These are phyloP conservation scores for Sclerotinia spermophila DNA, from an alignment of 2,329 filamentous ascomycete genomes.

Conservation along the genomic window DNA sequence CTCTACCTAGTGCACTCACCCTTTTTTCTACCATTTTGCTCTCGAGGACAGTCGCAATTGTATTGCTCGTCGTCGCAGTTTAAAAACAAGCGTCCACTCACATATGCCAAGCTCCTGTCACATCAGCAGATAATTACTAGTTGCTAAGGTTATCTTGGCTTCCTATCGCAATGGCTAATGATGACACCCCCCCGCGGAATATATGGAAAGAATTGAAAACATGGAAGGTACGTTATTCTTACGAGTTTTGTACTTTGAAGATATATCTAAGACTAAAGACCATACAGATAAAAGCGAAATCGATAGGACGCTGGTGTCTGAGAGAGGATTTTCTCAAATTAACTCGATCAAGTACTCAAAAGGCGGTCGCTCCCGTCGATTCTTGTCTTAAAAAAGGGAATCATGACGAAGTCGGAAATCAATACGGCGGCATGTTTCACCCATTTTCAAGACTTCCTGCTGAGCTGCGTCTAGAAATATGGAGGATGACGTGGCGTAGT, in stretches of 20 bases:
- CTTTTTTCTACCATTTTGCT: too few relatives aligned
- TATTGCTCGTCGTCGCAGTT: neutral
- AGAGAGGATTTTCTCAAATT: neutral
- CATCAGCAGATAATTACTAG: neutral
- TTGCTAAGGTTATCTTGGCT: neutral
- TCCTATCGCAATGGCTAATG: neutral
- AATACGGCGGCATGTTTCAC: neutral
- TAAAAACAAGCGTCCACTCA: neutral
- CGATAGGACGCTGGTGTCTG: neutral
- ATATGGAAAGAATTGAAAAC: accelerated
- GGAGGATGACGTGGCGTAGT: neutral
- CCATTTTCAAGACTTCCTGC: neutral
- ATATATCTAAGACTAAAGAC: neutral
- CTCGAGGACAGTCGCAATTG: neutral
- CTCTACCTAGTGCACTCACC: neutral
- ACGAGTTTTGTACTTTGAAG: accelerated
- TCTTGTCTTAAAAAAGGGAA: neutral
- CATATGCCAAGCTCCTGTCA: neutral
- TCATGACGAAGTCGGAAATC: neutral
- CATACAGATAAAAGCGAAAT: neutral
- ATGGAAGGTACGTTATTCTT: neutral
- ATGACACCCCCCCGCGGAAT: too few relatives aligned
- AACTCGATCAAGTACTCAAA: neutral
- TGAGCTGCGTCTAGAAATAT: neutral
- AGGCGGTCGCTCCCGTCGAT: neutral